Evolutionary conservation across 495 filamentous ascomycete species (phyloP), one percentile per base, ranked within the genome.

Genomic region (Astrothelium macrocarpum): DNA sequence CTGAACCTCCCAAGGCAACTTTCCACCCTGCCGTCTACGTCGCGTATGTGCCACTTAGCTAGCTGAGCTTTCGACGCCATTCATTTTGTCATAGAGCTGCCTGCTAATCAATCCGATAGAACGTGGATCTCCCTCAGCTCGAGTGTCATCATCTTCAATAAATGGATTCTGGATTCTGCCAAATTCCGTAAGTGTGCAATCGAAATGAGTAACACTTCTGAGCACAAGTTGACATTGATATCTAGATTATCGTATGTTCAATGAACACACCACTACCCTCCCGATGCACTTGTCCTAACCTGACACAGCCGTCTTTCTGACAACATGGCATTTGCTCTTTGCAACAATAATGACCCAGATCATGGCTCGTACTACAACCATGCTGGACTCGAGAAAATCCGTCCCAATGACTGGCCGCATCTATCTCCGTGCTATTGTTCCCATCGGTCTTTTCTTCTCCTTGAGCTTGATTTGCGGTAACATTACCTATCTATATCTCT

Each of bases 71-170:
- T 32, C 14, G 56, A 23, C 20, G 42, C 25, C 29, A n/a, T 42
- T 20, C 25, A 59, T 53, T 60, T n/a, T 23, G 16, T 60, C 14
- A 43, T 14, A 16, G 36, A 12, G 29, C 12, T 16, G 25, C 16
- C 20, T 16, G 16, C 49, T 56, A 25, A 56, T 29, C 26, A 5
- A 11, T 46, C 45, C 65, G 60, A 60, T 74, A 97, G 93, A 67
- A 76, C 84, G 72, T 98, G 94, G 94, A 97, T 98, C 67, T 75
- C 84, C 62, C 78, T 96, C 70, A 96, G 91, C 73, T 96, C 93
- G 34, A 88, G 85, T 66, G 90, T 96, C 66, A 98, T 98, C 70
- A 78, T 97, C 49, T 98, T 96, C 87, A 97, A 98, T 87, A 98
- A 98, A 84, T 93, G 89, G 84, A 91, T 98, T 67, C 83, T 97